phyloP scores from a whole-genome alignment of 495 filamentous ascomycete species.

The Annulohypoxylon moriforme region DNA sequence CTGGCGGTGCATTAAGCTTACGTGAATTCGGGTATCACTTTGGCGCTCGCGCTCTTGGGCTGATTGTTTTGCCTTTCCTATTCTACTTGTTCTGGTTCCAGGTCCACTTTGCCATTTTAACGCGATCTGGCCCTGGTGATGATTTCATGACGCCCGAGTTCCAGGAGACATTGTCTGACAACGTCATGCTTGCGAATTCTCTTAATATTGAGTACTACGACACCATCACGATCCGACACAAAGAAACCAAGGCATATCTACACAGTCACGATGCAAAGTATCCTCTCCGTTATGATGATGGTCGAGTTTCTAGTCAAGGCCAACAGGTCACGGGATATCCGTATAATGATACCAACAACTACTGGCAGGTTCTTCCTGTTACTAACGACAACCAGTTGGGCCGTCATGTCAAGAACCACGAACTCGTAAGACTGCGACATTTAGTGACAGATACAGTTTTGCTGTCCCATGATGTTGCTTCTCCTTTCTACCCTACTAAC shows the following conservation, averaged over 20 bases:
- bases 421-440: constrained; percentile 88
- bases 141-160: constrained; percentile 99
- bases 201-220: constrained; percentile 91
- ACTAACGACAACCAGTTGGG: constrained; percentile 64
- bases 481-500: constrained; percentile 95
- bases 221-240: constrained; percentile 86
- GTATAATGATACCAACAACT: constrained; percentile 98
- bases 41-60: constrained; percentile 79
- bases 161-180: constrained; percentile 95
- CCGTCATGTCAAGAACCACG: constrained; percentile 81
- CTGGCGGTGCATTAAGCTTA: constrained; percentile 78
- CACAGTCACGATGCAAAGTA: constrained; percentile 93
- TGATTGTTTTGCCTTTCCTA: constrained; percentile 92
- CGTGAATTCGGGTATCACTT: constrained; percentile 90
- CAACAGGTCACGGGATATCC: constrained; percentile 99
- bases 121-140: constrained; percentile 90
- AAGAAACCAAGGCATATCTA: constrained; percentile 95
- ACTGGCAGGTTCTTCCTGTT: constrained; percentile 91
- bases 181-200: constrained; percentile 87
- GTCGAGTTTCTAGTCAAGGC: constrained; percentile 94
- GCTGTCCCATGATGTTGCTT: constrained; percentile 97
- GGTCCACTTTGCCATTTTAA: constrained; percentile 93
- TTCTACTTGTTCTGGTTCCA: constrained; percentile 99
- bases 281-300: constrained; percentile 95
- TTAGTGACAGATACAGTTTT: constrained; percentile 87